These are phyloP conservation scores for Tetracladium setigerum DNA, from an alignment of 495 filamentous ascomycete genomes.

Conservation along the genomic window DNA sequence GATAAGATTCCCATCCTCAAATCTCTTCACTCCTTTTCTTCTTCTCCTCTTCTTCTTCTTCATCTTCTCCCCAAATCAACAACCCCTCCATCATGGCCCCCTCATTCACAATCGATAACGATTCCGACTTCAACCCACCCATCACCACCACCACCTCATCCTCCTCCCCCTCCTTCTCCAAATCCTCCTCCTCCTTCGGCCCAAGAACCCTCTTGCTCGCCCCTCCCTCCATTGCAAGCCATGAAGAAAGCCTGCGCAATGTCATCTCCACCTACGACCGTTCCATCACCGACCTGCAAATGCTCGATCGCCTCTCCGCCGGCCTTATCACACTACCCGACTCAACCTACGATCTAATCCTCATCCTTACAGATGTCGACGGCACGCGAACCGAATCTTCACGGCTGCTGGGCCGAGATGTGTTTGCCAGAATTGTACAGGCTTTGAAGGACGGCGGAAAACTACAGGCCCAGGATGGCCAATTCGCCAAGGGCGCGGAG, in stretches of 20 bases:
- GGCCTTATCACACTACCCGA: constrained; percentile 73
- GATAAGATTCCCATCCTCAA: too few relatives aligned
- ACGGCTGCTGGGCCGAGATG: constrained; percentile 53
- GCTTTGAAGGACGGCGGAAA: constrained; percentile 65
- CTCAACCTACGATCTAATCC: constrained; percentile 72
- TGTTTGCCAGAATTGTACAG: constrained; percentile 59
- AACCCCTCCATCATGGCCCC: constrained; percentile 27
- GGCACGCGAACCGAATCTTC: constrained; percentile 49
- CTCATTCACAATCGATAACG: constrained; percentile 31
- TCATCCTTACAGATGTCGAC: constrained; percentile 75
- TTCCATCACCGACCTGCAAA: constrained; percentile 78
- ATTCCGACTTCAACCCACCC: constrained; percentile 30
- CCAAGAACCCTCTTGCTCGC: constrained; percentile 44
- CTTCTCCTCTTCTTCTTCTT: neutral
- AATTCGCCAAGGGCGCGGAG: constrained; percentile 29
- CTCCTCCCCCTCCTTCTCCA: too few relatives aligned
- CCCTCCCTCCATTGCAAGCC: constrained; percentile 43
- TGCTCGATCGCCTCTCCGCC: constrained; percentile 89
- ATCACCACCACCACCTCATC: constrained; percentile 12
- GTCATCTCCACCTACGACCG: constrained; percentile 56
- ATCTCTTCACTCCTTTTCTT: neutral
- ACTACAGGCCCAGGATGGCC: constrained; percentile 60
- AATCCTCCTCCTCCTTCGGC: constrained; percentile 9
- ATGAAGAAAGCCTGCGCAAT: constrained; percentile 36
- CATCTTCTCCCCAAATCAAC: neutral